These are phyloP conservation scores for Alternaria conjuncta DNA, from an alignment of 2,329 filamentous ascomycete species.

Conservation along the genomic window DNA sequence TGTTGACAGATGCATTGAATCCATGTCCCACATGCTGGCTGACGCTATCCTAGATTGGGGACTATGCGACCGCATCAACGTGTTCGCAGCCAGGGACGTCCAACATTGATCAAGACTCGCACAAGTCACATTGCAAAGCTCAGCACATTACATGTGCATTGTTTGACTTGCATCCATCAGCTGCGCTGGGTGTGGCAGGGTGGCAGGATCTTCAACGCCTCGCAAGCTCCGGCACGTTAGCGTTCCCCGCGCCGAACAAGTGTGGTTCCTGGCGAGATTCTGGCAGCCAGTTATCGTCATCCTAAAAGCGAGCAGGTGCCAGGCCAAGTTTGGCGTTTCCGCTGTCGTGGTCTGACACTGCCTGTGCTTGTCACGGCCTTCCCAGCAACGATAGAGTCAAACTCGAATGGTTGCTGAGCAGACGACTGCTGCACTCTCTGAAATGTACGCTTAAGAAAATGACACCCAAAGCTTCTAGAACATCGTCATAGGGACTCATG, in stretches of 20 bases:
- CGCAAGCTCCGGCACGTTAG: conserved; percentile 24
- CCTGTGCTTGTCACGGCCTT: background rate
- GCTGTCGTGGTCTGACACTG: background rate
- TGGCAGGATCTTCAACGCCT: conserved; percentile 21
- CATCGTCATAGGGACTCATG: conserved; percentile 23
- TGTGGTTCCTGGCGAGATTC: conserved; percentile 29
- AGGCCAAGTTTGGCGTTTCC: conserved; percentile 2
- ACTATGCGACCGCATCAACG: conserved; percentile 9
- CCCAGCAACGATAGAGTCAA: background rate
- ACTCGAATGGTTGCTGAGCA: background rate
- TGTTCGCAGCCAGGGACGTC: background rate
- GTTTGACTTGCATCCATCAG: background rate
- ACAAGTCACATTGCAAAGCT: background rate
- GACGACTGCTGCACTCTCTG: background rate
- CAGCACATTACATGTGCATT: background rate
- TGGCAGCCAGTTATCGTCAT: conserved; percentile 24
- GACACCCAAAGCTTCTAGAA: conserved; percentile 9
- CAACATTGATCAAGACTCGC: background rate
- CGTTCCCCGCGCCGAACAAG: conserved; percentile 32
- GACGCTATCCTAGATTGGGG: conserved; percentile 20
- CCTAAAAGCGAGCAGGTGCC: conserved; percentile 6
- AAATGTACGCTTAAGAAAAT: background rate
- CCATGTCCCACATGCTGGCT: background rate
- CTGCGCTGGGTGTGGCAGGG: background rate
- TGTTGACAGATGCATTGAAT: conserved; percentile 4